Evolutionary conservation across 2,329 filamentous ascomycete species (phyloP), one percentile per base, ranked within the genome.

Genomic region (Aspergillus udagawae): DNA sequence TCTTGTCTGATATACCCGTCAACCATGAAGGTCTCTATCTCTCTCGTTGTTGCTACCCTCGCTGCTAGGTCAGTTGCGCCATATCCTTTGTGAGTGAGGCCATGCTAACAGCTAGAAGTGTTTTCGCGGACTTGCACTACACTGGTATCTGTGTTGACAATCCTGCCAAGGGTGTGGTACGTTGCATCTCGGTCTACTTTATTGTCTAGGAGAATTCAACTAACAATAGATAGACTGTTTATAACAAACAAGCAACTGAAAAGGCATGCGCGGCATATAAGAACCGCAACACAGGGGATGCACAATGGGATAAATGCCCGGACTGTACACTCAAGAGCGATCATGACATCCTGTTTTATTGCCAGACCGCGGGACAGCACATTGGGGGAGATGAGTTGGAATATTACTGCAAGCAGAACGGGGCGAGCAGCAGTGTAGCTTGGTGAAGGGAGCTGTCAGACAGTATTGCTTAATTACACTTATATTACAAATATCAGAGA

Each of bases 341-440:
- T 28, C 52, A 53, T 23, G 57, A 57, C 12, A 41, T 63, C 28
- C 47, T 63, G 32, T 60, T 59, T 47, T 64, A 65, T 49, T 65
- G 63, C 48, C 55, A 65, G n/a, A 63, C 61, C n/a, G 55, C 55
- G 2, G 62, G 45, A 0, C 53, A 56, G 32, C 63, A 65, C 49
- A 65, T 65, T 21, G 63, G 63, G 27, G 62, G 63, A 1, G 63
- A 65, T 12, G 63, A 65, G 45, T 51, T 64, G 48, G 55, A 54
- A 20, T 65, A 65, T 25, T 65, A 65, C 45, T 65, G 63, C 29
- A 56, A n/a, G 23, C 59, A 58, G 49, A 60, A 56, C 4, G 61
- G 61, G 14, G 61, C 60, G 1, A 56, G 53, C 25, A 58, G 51
- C 9, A 59, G 57, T 54, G n/a, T 65, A 45, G 57, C 63, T 28